phyloP scores from a whole-genome alignment of 257 asterid species.

The Ilex asprella region DNA sequence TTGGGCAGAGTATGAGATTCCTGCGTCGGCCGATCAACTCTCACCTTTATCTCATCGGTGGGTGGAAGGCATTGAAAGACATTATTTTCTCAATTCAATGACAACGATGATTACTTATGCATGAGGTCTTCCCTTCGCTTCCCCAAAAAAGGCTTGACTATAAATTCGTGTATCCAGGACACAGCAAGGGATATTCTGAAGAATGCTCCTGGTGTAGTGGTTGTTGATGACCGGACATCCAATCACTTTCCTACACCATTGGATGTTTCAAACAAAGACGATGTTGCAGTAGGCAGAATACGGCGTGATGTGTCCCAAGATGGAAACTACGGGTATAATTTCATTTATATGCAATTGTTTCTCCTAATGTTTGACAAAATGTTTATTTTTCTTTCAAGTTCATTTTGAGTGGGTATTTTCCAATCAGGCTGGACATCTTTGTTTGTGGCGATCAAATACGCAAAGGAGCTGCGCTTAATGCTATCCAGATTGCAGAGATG shows the following conservation, averaged over 20 bases:
- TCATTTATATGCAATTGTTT: neutral
- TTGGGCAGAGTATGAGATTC: too few species aligned
- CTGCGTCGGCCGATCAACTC: too few species aligned
- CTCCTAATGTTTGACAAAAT: neutral
- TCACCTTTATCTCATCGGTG: too few species aligned
- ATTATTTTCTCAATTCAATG: too few species aligned
- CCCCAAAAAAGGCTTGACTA: too few species aligned
- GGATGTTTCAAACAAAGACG: conserved; percentile 77
- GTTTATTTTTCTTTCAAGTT: neutral
- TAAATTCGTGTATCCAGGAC: conserved; percentile 19
- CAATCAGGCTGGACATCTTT: conserved; percentile 73
- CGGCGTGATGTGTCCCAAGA: conserved; percentile 82
- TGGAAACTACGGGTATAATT: conserved; percentile 72
- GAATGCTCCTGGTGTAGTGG: conserved; percentile 71
- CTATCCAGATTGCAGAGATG: conserved; percentile 82
- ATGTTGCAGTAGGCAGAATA: conserved; percentile 92
- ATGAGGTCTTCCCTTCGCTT: too few species aligned
- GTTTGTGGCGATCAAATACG: conserved; percentile 98
- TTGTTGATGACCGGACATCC: conserved; percentile 74
- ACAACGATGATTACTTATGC: too few species aligned
- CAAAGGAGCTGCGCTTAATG: conserved; percentile 92
- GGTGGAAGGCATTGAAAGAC: too few species aligned
- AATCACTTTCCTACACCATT: conserved; percentile 86
- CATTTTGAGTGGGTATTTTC: neutral
- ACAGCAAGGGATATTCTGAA: conserved; percentile 70